These are phyloP conservation scores for Guadua angustifolia DNA, from an alignment of 176 grass and related monocot species.

Conservation along the genomic window DNA sequence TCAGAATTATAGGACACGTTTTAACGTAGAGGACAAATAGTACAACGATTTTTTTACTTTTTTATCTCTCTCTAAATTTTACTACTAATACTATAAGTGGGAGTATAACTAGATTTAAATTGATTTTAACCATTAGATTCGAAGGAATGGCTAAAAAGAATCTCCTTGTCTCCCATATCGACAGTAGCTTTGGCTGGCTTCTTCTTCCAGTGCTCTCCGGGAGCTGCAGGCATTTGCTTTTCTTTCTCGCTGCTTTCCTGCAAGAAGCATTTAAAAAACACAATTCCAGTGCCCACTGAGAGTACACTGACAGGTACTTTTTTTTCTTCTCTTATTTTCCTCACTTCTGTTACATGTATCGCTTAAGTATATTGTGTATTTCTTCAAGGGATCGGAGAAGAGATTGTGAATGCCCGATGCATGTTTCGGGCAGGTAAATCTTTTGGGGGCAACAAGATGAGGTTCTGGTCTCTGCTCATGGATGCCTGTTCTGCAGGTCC, in stretches of 20 bases:
- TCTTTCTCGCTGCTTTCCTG: neutral
- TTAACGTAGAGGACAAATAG: too few species aligned
- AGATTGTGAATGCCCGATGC: neutral
- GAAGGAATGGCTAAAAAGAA: too few species aligned
- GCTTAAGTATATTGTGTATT: neutral
- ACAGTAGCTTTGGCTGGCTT: too few species aligned
- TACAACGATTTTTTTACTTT: too few species aligned
- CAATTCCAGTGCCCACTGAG: neutral
- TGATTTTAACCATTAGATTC: too few species aligned
- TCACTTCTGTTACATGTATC: neutral
- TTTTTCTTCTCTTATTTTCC: too few species aligned
- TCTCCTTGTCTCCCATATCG: too few species aligned
- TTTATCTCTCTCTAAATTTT: too few species aligned
- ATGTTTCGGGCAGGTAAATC: neutral
- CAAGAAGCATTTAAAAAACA: neutral
- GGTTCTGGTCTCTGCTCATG: conserved; percentile 54
- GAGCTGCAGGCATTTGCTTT: neutral
- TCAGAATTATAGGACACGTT: too few species aligned
- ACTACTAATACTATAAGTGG: too few species aligned
- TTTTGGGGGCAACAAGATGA: conserved; percentile 33
- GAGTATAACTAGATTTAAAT: too few species aligned
- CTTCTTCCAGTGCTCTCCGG: too few species aligned
- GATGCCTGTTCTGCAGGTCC: conserved; percentile 52
- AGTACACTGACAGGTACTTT: neutral
- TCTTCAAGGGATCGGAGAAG: neutral